Conservation (phyloP, 805 yeast genomes). For the Yarrowia yakushimensis region DNA sequence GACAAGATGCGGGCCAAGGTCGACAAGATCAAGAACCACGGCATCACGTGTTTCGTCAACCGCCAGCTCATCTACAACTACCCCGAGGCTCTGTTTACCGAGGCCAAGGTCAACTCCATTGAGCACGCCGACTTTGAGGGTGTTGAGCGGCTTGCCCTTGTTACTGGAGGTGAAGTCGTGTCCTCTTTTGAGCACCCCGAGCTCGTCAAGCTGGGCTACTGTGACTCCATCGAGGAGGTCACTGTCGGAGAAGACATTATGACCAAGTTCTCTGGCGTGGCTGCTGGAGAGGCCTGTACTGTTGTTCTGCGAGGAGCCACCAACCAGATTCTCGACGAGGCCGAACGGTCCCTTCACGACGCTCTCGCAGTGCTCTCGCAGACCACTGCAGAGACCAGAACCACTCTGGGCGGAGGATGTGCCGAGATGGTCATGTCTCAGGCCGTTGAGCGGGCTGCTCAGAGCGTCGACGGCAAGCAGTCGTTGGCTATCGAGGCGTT, state of each 20-base stretch:
- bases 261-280: slow-evolving; percentile 91
- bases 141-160: slow-evolving; percentile 91
- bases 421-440: slow-evolving; percentile 95
- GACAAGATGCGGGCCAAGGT: slow-evolving; percentile 88
- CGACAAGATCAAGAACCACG: slow-evolving; percentile 81
- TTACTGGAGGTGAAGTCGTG: slow-evolving; percentile 97
- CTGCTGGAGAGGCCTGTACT: slow-evolving; percentile 94
- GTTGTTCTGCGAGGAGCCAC: slow-evolving; percentile 96
- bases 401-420: slow-evolving; percentile 93
- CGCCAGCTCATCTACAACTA: slow-evolving; percentile 96
- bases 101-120: slow-evolving; percentile 79
- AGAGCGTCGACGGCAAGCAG: slow-evolving; percentile 87
- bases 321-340: slow-evolving; percentile 92
- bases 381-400: slow-evolving; percentile 87
- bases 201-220: slow-evolving; percentile 76
- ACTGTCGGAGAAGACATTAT: slow-evolving; percentile 89
- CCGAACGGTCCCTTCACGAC: slow-evolving; percentile 95
- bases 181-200: slow-evolving; percentile 95
- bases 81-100: slow-evolving; percentile 94
- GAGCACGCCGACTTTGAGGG: slow-evolving; percentile 99
- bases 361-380: slow-evolving; percentile 94
- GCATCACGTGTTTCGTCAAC: slow-evolving; percentile 86
- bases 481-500: slow-evolving; percentile 92
- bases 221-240: slow-evolving; percentile 86
- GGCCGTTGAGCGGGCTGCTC: slow-evolving; percentile 91